Conservation (phyloP, 805 yeast genomes). For the Suhomyces sp. region DNA sequence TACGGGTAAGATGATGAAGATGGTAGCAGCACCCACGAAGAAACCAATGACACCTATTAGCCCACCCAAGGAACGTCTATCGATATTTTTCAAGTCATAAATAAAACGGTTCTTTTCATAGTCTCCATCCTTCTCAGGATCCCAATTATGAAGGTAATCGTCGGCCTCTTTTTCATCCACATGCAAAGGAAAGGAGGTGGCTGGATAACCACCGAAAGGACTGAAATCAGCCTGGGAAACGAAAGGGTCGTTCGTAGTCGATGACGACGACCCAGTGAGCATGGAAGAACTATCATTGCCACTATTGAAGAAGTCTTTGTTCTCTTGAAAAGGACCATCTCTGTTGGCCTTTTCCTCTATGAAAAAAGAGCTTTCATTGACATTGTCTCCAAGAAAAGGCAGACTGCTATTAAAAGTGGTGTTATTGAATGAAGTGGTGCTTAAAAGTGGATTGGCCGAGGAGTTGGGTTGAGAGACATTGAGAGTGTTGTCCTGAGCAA, state of each 20-base stretch:
- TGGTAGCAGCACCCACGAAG: slow-evolving; percentile 57
- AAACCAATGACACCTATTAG: slow-evolving; percentile 59
- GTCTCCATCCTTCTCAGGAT: slow-evolving; percentile 88
- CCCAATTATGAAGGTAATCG: slow-evolving; percentile 94
- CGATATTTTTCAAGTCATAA: slow-evolving; percentile 66
- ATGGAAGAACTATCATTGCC: too few species aligned
- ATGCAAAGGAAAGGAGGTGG: slow-evolving; percentile 83
- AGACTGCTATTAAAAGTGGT: neutral
- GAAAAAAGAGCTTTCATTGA: too few species aligned
- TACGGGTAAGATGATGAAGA: slow-evolving; percentile 80
- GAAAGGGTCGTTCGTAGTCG: slow-evolving; percentile 28
- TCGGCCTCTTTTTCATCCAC: slow-evolving; percentile 94
- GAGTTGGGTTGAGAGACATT: slow-evolving; percentile 5
- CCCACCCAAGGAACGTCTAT: slow-evolving; percentile 60
- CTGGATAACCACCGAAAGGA: slow-evolving; percentile 98
- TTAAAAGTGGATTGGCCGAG: slow-evolving; percentile 7
- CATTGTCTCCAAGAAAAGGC: neutral
- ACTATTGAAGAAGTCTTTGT: too few species aligned
- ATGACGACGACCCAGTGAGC: slow-evolving; percentile 17
- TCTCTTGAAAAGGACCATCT: too few species aligned
- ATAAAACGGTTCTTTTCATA: slow-evolving; percentile 69
- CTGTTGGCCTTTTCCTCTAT: too few species aligned
- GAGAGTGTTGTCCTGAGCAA: slow-evolving; percentile 17
- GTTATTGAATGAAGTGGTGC: slow-evolving; percentile 8
- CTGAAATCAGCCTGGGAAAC: slow-evolving; percentile 61